Evolutionary conservation across 805 yeast species (phyloP).

Genomic region (Danielia reshetovae): DNA sequence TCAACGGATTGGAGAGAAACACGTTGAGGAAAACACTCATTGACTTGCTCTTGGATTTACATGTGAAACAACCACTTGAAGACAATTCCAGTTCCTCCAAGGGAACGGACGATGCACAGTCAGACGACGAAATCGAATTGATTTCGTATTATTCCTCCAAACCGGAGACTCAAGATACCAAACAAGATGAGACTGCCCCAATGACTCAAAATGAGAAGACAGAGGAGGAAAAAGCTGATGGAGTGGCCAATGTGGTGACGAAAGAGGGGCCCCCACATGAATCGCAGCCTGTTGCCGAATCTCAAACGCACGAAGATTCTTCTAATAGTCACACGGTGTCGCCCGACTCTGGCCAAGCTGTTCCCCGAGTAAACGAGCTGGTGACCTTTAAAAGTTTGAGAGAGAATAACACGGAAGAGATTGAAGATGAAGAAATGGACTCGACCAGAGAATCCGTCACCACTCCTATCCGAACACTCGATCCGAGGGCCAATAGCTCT

Average conservation of each 20-base stretch:
- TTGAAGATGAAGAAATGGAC: slow-evolving; percentile 1
- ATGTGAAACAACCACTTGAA: slow-evolving; percentile 9
- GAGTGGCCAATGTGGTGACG: too few species aligned
- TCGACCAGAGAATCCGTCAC: not conserved
- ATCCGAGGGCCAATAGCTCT: not conserved
- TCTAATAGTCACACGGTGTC: too few species aligned
- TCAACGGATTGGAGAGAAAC: slow-evolving; percentile 10
- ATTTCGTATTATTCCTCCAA: slow-evolving; percentile 12
- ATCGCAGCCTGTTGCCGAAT: too few species aligned
- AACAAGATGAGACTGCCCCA: not conserved
- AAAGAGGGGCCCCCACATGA: too few species aligned
- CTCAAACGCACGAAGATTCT: not conserved
- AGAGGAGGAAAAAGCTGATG: not conserved
- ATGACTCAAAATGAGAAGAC: not conserved
- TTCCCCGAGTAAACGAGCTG: too few species aligned
- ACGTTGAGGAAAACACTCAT: slow-evolving; percentile 11
- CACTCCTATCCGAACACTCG: not conserved
- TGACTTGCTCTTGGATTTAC: slow-evolving; percentile 11
- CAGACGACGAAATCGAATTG: slow-evolving; percentile 22
- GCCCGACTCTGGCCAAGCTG: not conserved
- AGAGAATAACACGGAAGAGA: too few species aligned
- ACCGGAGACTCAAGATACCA: slow-evolving; percentile 1
- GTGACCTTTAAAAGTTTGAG: too few species aligned
- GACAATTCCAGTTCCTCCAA: not conserved
- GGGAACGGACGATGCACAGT: slow-evolving; percentile 6